phyloP scores from a whole-genome alignment of 2,329 filamentous ascomycete genomes.

The Cladosporium austrohemisphaericum region DNA sequence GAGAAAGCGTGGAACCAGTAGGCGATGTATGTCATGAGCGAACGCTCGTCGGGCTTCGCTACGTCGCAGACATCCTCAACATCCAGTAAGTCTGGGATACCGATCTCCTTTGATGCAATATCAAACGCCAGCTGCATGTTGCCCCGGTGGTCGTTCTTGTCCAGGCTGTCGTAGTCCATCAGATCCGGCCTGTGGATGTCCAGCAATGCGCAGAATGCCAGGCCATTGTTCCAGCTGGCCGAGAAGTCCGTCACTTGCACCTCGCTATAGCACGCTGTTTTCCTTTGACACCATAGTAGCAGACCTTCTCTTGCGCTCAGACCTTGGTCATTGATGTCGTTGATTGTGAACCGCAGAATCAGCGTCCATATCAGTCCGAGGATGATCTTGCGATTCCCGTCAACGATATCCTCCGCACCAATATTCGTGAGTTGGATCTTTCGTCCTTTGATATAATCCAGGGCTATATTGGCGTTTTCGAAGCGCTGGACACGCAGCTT shows the following conservation, averaged over 20 bases:
- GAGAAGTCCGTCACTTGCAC: slow-evolving; percentile 96
- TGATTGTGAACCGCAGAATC: slow-evolving; percentile 97
- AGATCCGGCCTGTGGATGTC: slow-evolving; percentile 96
- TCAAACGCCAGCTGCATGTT: slow-evolving; percentile 99
- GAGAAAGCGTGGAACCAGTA: slow-evolving; percentile 99
- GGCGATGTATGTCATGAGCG: slow-evolving; percentile 98
- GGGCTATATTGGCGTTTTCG: slow-evolving; percentile 94
- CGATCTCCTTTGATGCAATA: slow-evolving; percentile 92
- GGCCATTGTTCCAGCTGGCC: slow-evolving; percentile 91
- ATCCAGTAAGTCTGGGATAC: slow-evolving; percentile 90
- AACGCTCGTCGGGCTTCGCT: slow-evolving; percentile 89
- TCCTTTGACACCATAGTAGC: slow-evolving; percentile 94
- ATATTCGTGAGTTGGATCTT: slow-evolving; percentile 98
- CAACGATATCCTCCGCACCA: slow-evolving; percentile 94
- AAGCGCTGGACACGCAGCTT: slow-evolving; percentile 95
- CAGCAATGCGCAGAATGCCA: slow-evolving; percentile 92
- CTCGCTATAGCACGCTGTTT: slow-evolving; percentile 97
- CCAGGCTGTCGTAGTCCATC: slow-evolving; percentile 91
- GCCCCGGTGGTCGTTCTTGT: slow-evolving; percentile 88
- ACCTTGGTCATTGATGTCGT: slow-evolving; percentile 96
- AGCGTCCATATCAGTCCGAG: slow-evolving; percentile 96
- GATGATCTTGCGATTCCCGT: slow-evolving; percentile 97
- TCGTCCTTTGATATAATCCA: slow-evolving; percentile 86
- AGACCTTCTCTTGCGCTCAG: slow-evolving; percentile 96
- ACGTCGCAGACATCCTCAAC: slow-evolving; percentile 98